Evolutionary conservation across 2,329 filamentous ascomycete genomes (phyloP), one percentile per base, ranked within the genome.

Genomic region (Penicillium capsulatum): DNA sequence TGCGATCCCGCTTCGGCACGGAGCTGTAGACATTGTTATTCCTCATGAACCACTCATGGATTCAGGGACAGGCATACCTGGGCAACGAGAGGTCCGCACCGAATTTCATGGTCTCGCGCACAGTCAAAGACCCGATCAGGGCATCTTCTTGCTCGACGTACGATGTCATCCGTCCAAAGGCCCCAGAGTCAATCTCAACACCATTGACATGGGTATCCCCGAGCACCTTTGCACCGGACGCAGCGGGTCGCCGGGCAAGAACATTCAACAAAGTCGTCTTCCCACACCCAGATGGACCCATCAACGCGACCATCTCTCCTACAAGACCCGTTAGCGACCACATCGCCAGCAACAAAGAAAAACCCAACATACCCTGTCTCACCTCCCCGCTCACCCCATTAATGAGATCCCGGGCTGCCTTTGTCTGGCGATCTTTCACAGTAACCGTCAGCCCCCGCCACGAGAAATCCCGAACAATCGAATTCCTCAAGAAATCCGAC

Each of bases 111-210:
- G 87, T 94, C 68, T 94, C 88, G 17, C 76, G 73, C 7, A 91
- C 85, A 0, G 87, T 94, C 48, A 94, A 70, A 0, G 83, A 83
- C 3, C 87, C 88, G 35, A 91, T 84, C 9, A 94, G 72, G 1
- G 86, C 83, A 69, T 94, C 88, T 50, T 94, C 86, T 62, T 94
- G 88, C 68, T 94, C 88, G 15, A 94, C 88, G 57, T 89, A 94
- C 32, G 80, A 80, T 38, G 78, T 83, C 34, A 91, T 72, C 33
- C 77, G 72, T 13, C 79, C 77, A 51, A 91, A 83, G 0, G 69
- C 68, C 6, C 70, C 60, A 6, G 70, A 64, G 1, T 79, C 72
- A 3, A 80, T 66, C 3, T 65, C 55, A 2, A 57, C 60, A 19
- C 84, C 84, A 61, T 92, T 89, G 50, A 86, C 72, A 39, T 76